A percentile compares a stretch with the other conserved stretches of the same genome.
Conservation (phyloP, 1,284 basidiomycete species). For the Ganoderma lucidum region DNA sequence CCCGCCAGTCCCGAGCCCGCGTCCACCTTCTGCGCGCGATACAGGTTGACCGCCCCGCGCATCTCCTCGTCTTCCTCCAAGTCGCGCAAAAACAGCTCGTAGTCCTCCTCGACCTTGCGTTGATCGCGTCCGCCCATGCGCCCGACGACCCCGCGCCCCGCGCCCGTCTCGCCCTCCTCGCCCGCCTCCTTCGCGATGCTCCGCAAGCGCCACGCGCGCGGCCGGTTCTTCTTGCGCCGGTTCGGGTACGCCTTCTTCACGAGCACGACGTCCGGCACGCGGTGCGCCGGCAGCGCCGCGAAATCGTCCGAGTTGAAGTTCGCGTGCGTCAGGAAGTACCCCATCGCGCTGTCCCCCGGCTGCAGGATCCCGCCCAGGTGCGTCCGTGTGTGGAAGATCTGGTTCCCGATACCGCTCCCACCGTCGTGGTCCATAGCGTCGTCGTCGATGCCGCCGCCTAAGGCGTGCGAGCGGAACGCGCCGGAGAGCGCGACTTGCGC, state of each 20-base stretch:
- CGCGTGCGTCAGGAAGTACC: slow-evolving; percentile 87
- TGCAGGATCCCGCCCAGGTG: slow-evolving; percentile 96
- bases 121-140: slow-evolving; percentile 91
- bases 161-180: slow-evolving; percentile 79
- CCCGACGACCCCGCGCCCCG: slow-evolving; percentile 86
- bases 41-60: slow-evolving; percentile 89
- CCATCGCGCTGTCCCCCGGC: slow-evolving; percentile 93
- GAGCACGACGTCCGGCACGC: slow-evolving; percentile 92
- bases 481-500: slow-evolving; percentile 92
- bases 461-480: slow-evolving; percentile 68
- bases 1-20: slow-evolving; percentile 55
- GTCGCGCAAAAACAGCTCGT: slow-evolving; percentile 95
- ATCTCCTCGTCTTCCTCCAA: slow-evolving; percentile 97
- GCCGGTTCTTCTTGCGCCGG: slow-evolving; percentile 88
- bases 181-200: slow-evolving; percentile 96
- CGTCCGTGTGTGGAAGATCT: slow-evolving; percentile 96
- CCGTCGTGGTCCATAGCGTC: slow-evolving; percentile 69
- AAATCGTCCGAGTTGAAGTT: slow-evolving; percentile 96
- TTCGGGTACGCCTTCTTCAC: slow-evolving; percentile 98
- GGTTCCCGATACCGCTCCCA: slow-evolving; percentile 50
- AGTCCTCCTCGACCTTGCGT: slow-evolving; percentile 96
- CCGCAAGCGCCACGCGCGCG: slow-evolving; percentile 89
- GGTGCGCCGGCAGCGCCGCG: slow-evolving; percentile 74
- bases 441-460: slow-evolving; percentile 42
- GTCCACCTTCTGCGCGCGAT: slow-evolving; percentile 70